phyloP scores from a whole-genome alignment of 371 early-diverging fungal genomes.

The Mucor mucedo region DNA sequence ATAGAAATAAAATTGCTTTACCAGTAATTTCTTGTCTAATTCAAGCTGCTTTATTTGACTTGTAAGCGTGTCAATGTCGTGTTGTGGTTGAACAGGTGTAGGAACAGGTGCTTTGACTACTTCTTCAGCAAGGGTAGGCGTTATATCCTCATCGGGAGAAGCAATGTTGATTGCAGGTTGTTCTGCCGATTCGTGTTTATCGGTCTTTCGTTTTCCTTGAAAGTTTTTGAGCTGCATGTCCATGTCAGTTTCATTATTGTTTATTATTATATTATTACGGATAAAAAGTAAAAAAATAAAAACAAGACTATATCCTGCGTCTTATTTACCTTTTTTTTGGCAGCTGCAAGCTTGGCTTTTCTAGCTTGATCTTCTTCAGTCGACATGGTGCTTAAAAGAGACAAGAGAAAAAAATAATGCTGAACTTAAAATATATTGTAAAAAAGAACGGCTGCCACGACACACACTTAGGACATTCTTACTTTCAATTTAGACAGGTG shows the following conservation, averaged over 20 bases:
- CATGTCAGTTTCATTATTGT: not conserved
- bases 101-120: not conserved
- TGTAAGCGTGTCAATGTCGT: not conserved
- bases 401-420: slow-evolving; percentile 5
- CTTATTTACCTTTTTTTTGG: slow-evolving; percentile 37
- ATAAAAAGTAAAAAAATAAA: not conserved
- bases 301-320: not conserved
- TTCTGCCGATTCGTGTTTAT: not conserved
- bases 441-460: too few species aligned
- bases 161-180: too few species aligned
- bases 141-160: not conserved
- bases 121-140: not conserved
- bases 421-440: not conserved
- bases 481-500: too few species aligned
- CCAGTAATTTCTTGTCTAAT: slow-evolving; percentile 10
- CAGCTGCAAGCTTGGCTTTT: slow-evolving; percentile 43
- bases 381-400: slow-evolving; percentile 19
- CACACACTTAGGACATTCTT: too few species aligned
- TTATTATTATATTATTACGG: too few species aligned
- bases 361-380: slow-evolving; percentile 39
- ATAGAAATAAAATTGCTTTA: not conserved
- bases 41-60: slow-evolving; percentile 8
- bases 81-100: not conserved
- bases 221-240: slow-evolving; percentile 37
- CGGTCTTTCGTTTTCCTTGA: slow-evolving; percentile 31